These are phyloP conservation scores for Raddia distichophylla DNA, from an alignment of 176 grass and related monocot species.

Conservation along the genomic window DNA sequence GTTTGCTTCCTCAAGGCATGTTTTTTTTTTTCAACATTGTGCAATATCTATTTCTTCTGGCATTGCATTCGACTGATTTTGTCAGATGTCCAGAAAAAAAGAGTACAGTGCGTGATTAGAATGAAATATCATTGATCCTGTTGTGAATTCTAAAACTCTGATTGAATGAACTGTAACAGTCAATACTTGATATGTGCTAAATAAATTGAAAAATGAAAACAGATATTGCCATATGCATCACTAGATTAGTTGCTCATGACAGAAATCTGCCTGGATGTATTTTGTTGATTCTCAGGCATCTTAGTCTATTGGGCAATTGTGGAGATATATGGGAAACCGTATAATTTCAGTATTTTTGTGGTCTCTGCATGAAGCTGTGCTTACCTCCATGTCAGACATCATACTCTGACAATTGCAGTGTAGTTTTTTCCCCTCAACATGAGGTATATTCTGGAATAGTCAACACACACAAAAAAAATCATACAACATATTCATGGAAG, in stretches of 20 bases:
- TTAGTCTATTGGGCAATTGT: conserved; percentile 3
- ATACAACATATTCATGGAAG: not conserved
- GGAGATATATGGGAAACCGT: not conserved
- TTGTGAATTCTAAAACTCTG: conserved; percentile 3
- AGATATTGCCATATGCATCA: not conserved
- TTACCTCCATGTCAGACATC: not conserved
- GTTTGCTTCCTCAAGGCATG: conserved; percentile 43
- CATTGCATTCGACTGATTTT: conserved; percentile 19
- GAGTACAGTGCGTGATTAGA: conserved; percentile 12
- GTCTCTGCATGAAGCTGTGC: not conserved
- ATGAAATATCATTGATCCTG: conserved; percentile 11
- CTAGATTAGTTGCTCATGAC: conserved; percentile 7
- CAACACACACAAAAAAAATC: not conserved
- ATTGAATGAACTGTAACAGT: conserved; percentile 13
- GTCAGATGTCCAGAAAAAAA: conserved; percentile 12
- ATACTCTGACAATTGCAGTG: conserved; percentile 9
- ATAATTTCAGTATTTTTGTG: not conserved
- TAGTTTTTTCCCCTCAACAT: conserved; percentile 13
- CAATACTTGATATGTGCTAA: conserved; percentile 19
- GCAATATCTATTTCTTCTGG: conserved; percentile 30
- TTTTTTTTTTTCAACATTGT: conserved; percentile 15
- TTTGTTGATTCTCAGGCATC: not conserved
- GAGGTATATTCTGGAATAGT: not conserved
- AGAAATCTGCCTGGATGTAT: not conserved
- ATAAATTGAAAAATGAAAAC: conserved; percentile 1